These are phyloP conservation scores for Xylaria sp. DNA, from an alignment of 2,329 filamentous ascomycete species.

Conservation along the genomic window DNA sequence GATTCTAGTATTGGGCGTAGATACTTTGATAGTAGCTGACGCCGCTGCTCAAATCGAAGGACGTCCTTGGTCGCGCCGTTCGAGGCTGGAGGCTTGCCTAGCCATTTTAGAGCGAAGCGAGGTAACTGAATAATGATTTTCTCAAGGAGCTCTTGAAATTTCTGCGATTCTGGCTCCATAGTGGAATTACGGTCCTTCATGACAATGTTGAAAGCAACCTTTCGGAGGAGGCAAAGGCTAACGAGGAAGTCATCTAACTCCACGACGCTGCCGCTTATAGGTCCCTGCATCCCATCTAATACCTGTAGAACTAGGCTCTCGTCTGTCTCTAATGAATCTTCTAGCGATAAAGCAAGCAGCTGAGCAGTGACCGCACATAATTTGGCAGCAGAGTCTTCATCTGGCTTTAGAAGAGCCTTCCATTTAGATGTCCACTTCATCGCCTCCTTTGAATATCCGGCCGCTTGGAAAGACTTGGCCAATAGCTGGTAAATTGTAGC, in stretches of 20 bases:
- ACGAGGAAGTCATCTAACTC: slow-evolving; percentile 67
- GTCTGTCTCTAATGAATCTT: slow-evolving; percentile 48
- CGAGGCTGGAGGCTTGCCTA: slow-evolving; percentile 61
- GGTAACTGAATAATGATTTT: slow-evolving; percentile 63
- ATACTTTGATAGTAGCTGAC: slow-evolving; percentile 57
- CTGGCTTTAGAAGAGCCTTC: slow-evolving; percentile 44
- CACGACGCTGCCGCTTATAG: slow-evolving; percentile 61
- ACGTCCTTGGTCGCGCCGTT: slow-evolving; percentile 61
- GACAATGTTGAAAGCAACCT: slow-evolving; percentile 58
- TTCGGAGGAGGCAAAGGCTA: slow-evolving; percentile 61
- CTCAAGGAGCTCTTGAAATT: slow-evolving; percentile 51
- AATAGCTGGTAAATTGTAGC: slow-evolving; percentile 59
- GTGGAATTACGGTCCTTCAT: slow-evolving; percentile 23
- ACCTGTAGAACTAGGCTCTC: slow-evolving; percentile 55
- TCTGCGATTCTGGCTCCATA: slow-evolving; percentile 16
- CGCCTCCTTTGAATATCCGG: slow-evolving; percentile 55
- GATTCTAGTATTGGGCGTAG: slow-evolving; percentile 66
- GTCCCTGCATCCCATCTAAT: slow-evolving; percentile 60
- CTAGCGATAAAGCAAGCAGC: slow-evolving; percentile 60
- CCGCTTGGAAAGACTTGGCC: slow-evolving; percentile 54
- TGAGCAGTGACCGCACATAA: slow-evolving; percentile 61
- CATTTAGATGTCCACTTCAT: slow-evolving; percentile 60
- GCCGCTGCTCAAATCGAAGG: slow-evolving; percentile 66
- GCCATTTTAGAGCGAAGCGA: slow-evolving; percentile 65
- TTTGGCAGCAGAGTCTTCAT: slow-evolving; percentile 54